phyloP scores from a whole-genome alignment of 2,329 filamentous ascomycete genomes.

The Grosmannia serpens region DNA sequence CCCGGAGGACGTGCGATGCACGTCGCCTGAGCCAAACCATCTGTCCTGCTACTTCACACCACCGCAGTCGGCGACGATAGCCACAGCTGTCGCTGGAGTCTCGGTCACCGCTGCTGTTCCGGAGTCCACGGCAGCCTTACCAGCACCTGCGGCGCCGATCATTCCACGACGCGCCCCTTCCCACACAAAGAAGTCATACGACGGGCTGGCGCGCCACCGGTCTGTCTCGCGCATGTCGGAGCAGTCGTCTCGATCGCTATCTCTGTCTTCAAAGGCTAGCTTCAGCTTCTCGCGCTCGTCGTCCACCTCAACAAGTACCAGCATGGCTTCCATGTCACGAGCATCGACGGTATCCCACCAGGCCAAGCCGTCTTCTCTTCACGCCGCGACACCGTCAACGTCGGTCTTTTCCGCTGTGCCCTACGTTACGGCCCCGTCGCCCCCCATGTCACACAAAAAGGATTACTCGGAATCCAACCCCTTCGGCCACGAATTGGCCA shows the following conservation, averaged over 20 bases:
- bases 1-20: constrained; percentile 33
- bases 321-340: constrained; percentile 27
- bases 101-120: constrained; percentile 15
- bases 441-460: constrained; percentile 26
- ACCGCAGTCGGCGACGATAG: constrained; percentile 22
- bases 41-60: constrained; percentile 54
- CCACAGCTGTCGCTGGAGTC: constrained; percentile 26
- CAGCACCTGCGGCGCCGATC: constrained; percentile 38
- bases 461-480: constrained; percentile 45
- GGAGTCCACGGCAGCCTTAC: constrained; percentile 8
- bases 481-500: constrained; percentile 80
- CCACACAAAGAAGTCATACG: constrained; percentile 76
- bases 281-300: constrained; percentile 45
- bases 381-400: background rate
- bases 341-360: constrained; percentile 17
- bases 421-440: constrained; percentile 10
- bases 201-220: constrained; percentile 45
- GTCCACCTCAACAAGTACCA: constrained; percentile 42
- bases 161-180: constrained; percentile 72
- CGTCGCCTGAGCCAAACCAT: constrained; percentile 53
- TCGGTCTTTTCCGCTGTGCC: constrained; percentile 6
- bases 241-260: constrained; percentile 38
- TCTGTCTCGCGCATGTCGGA: constrained; percentile 41
- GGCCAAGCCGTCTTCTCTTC: constrained; percentile 8
- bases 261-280: constrained; percentile 45